Evolutionary conservation across 768 basidiomycete genomes (phyloP).

Genomic region (Russula sp.): DNA sequence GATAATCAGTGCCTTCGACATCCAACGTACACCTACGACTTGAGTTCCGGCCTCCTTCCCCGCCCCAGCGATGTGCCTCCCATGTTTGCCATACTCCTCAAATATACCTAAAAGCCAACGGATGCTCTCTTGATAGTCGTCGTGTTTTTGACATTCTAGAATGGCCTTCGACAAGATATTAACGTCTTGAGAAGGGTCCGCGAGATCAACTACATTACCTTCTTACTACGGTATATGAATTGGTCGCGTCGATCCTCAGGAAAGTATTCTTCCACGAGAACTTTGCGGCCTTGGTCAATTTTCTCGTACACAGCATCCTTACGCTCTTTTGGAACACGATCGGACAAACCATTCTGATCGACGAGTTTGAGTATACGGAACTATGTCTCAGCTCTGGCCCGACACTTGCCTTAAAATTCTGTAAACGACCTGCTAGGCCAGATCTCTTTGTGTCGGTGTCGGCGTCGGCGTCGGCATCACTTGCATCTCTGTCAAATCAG

Average conservation of each 20-base stretch:
- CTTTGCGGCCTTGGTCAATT: slow-evolving; percentile 52
- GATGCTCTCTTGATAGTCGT: slow-evolving; percentile 78
- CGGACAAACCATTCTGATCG: slow-evolving; percentile 37
- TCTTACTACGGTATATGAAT: slow-evolving; percentile 90
- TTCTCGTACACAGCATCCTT: slow-evolving; percentile 50
- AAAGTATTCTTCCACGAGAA: slow-evolving; percentile 78
- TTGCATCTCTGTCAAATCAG: slow-evolving; percentile 18
- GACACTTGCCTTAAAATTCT: slow-evolving; percentile 27
- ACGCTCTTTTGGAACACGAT: slow-evolving; percentile 62
- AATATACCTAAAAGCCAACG: slow-evolving; percentile 62
- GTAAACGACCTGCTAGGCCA: slow-evolving; percentile 28
- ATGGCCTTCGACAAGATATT: slow-evolving; percentile 43
- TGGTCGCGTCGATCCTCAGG: slow-evolving; percentile 86
- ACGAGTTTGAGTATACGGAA: neutral
- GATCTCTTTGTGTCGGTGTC: slow-evolving; percentile 34
- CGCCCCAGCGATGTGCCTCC: slow-evolving; percentile 33
- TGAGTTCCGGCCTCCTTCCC: slow-evolving; percentile 26
- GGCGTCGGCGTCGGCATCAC: slow-evolving; percentile 30
- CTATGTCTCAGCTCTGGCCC: neutral
- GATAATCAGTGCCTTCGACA: slow-evolving; percentile 16
- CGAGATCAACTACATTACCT: slow-evolving; percentile 37
- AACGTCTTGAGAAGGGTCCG: neutral
- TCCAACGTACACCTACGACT: slow-evolving; percentile 26
- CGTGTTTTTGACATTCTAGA: slow-evolving; percentile 87
- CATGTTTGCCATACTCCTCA: slow-evolving; percentile 55